Conservation (phyloP, 805 yeast genomes). For the Spathaspora passalidarum region DNA sequence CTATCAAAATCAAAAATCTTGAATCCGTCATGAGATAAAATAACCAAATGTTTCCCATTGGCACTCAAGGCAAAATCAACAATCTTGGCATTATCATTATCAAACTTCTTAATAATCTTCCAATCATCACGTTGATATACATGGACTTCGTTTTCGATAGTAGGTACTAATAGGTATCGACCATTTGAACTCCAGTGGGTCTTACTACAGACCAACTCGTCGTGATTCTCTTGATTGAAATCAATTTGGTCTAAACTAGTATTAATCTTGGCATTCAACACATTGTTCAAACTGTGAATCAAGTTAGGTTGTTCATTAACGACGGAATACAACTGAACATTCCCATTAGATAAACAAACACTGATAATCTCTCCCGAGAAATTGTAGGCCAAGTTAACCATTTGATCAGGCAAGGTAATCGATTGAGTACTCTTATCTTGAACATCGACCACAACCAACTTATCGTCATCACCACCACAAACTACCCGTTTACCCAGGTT, state of each 20-base stretch:
- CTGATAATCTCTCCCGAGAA: conserved; percentile 55
- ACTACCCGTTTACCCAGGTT: conserved; percentile 59
- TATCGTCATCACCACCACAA: conserved; percentile 67
- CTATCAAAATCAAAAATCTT: conserved; percentile 52
- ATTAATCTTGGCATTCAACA: conserved; percentile 36
- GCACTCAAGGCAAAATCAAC: conserved; percentile 8
- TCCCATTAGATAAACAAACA: conserved; percentile 59
- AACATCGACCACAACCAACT: conserved; percentile 47
- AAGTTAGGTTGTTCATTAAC: conserved; percentile 44
- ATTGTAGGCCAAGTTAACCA: conserved; percentile 55
- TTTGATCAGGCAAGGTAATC: conserved; percentile 49
- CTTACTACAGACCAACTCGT: conserved; percentile 48
- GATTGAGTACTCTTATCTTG: conserved; percentile 25
- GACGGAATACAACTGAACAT: conserved; percentile 51
- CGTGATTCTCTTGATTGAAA: conserved; percentile 40
- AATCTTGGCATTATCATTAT: conserved; percentile 6
- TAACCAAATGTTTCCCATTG: conserved; percentile 2
- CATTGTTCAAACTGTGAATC: conserved; percentile 41
- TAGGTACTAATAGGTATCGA: conserved; percentile 59
- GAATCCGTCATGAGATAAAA: conserved; percentile 5
- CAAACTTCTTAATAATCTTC: conserved; percentile 9
- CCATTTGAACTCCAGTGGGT: conserved; percentile 75
- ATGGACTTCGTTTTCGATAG: conserved; percentile 40
- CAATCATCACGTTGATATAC: conserved; percentile 41
- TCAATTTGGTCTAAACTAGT: conserved; percentile 34